Evolutionary conservation across 306 rosid species (phyloP), one percentile per base, ranked within the genome.

Genomic region (Chamaecrista fasciculata): DNA sequence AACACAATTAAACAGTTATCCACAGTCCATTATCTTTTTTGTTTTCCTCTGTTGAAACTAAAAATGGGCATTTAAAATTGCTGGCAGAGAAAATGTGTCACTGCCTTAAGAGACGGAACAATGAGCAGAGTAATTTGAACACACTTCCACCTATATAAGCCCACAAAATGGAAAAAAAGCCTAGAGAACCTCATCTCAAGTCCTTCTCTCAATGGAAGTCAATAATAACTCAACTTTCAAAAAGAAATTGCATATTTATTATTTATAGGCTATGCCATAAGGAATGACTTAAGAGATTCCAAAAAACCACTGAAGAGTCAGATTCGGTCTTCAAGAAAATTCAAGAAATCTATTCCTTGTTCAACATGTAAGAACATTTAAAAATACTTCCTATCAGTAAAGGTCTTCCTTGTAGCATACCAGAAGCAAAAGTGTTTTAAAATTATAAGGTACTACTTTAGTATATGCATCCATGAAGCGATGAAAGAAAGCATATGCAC

Each of bases 391-490:
- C 33, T 14, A 47, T 34, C 33, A 14, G 62, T 24, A 26, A 46
- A 24, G 18, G 36, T 34, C 16, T 6, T 16, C 44, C 18, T 57
- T 24, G 21, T 33, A 36, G 20, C 26, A 4, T 33, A 46, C 28
- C 49, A 40, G 18, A 31, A 44, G 37, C 44, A 43, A 43, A n/a
- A 15, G 23, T 37, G 6, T 39, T 37, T 19, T 12, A 66, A n/a
- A 33, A 3, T n/a, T n/a, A n/a, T 55, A 16, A 44, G 16, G 20
- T 6, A 42, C 20, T 18, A 4, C 48, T 29, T 48, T 8, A 39
- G 26, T 57, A 14, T 46, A 19, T 52, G 66, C 11, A 21, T 42
- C 58, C 58, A 55, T 65, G 31, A 51, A 74, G 21, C 18, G 42
- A 44, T 66, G 58, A 63, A 63, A 42, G 66, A 44, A 43, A 56